Evolutionary conservation across 768 basidiomycete genomes (phyloP).

Genomic region (Suillus bovinus): DNA sequence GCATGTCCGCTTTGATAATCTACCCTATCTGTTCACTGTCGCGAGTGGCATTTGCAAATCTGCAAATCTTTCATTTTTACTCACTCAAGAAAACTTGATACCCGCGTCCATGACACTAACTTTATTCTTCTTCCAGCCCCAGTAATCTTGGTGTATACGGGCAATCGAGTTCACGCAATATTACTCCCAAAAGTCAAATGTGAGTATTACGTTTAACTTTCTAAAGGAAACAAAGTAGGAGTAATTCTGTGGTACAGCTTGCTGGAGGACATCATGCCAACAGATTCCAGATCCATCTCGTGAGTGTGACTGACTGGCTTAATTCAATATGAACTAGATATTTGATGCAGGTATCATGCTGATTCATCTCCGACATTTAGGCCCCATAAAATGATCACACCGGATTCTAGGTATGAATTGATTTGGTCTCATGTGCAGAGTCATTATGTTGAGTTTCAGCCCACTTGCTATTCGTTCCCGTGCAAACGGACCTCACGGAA

Average conservation of each 20-base stretch:
- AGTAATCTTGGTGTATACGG: conserved; percentile 34
- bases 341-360: conserved; percentile 18
- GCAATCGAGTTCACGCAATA: conserved; percentile 17
- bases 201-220: conserved; percentile 14
- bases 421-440: not conserved
- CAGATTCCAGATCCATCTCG: conserved; percentile 23
- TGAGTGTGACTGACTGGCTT: conserved; percentile 16
- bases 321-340: conserved; percentile 2
- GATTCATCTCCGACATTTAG: conserved; percentile 20
- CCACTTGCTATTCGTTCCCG: conserved; percentile 24
- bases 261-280: conserved; percentile 17
- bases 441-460: conserved; percentile 17
- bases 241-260: not conserved
- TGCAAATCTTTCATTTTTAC: not conserved
- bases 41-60: not conserved
- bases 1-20: conserved; percentile 5
- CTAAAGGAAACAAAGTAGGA: not conserved
- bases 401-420: conserved; percentile 30
- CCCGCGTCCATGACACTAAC: conserved; percentile 7
- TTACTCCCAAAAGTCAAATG: conserved; percentile 16
- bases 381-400: conserved; percentile 28
- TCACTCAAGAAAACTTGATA: not conserved
- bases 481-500: conserved; percentile 19
- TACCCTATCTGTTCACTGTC: not conserved
- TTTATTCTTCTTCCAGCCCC: conserved; percentile 29